Evolutionary conservation across 2,329 filamentous ascomycete species (phyloP).

Genomic region (Colletotrichum eleusines): DNA sequence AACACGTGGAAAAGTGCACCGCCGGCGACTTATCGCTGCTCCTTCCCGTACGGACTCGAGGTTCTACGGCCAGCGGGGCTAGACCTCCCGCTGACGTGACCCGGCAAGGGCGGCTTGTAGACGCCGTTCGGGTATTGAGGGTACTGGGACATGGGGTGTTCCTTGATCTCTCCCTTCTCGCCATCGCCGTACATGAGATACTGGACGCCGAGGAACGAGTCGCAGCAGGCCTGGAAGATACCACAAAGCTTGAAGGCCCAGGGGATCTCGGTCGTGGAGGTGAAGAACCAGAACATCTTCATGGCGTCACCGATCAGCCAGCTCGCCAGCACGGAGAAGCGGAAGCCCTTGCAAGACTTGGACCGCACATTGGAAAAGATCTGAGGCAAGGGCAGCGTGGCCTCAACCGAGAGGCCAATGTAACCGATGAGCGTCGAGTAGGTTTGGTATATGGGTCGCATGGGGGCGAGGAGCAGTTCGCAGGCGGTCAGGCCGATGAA

Average conservation of each 20-base stretch:
- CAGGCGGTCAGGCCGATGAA: slow-evolving; percentile 69
- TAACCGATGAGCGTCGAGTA: slow-evolving; percentile 80
- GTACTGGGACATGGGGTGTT: slow-evolving; percentile 50
- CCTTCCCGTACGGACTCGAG: slow-evolving; percentile 47
- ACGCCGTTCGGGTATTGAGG: slow-evolving; percentile 48
- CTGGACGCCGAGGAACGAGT: slow-evolving; percentile 79
- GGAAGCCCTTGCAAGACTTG: slow-evolving; percentile 81
- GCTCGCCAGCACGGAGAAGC: slow-evolving; percentile 79
- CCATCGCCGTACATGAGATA: slow-evolving; percentile 77
- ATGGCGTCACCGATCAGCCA: slow-evolving; percentile 86
- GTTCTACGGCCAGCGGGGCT: slow-evolving; percentile 56
- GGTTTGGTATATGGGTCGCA: slow-evolving; percentile 67
- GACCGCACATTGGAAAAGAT: slow-evolving; percentile 77
- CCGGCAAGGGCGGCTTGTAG: slow-evolving; percentile 49
- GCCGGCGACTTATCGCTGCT: slow-evolving; percentile 21
- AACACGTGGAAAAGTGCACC: neutral
- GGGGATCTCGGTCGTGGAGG: slow-evolving; percentile 76
- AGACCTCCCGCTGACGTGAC: slow-evolving; percentile 51
- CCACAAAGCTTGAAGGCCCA: slow-evolving; percentile 86
- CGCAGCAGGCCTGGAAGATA: slow-evolving; percentile 83
- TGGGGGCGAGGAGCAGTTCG: slow-evolving; percentile 75
- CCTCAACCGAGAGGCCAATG: slow-evolving; percentile 82
- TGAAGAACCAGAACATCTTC: slow-evolving; percentile 92
- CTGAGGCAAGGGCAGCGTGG: slow-evolving; percentile 84
- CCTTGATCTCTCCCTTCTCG: slow-evolving; percentile 53